phyloP scores from a whole-genome alignment of 176 grass and related monocot species.

The Oropetium thomaeum region DNA sequence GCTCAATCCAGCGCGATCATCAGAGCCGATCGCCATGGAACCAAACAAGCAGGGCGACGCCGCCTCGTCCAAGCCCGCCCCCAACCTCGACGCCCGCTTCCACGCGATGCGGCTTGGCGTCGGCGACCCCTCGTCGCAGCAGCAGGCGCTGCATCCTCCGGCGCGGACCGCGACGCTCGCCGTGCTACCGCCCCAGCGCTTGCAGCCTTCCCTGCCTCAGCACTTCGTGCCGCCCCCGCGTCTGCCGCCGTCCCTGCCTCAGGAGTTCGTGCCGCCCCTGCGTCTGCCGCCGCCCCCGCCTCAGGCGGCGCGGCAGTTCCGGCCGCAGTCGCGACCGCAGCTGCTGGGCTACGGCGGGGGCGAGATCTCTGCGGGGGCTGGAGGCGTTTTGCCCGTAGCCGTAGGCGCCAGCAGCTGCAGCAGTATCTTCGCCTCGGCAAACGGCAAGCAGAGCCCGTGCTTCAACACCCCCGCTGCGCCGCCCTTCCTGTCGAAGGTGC shows the following conservation, averaged over 20 bases:
- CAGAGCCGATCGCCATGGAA: constrained; percentile 19
- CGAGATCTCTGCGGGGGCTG: background rate
- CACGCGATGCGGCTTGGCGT: background rate
- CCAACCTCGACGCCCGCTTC: background rate
- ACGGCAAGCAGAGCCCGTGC: background rate
- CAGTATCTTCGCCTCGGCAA: background rate
- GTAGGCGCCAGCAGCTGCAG: background rate
- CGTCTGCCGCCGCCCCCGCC: background rate
- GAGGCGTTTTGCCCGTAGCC: background rate
- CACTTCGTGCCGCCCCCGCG: background rate
- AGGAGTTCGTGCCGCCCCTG: background rate
- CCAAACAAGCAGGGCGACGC: background rate
- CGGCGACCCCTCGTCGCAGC: background rate
- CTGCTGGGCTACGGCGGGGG: too few species aligned
- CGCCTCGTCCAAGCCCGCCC: background rate
- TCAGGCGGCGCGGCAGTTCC: background rate
- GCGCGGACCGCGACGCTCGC: too few species aligned
- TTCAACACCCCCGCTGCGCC: background rate
- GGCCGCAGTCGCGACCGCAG: background rate
- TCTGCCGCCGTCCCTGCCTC: background rate
- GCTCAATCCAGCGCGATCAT: background rate
- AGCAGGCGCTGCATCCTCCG: background rate
- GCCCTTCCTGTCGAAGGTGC: background rate
- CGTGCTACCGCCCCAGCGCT: background rate
- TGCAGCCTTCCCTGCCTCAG: background rate